Evolutionary conservation across 148 eudicot species (phyloP).

Genomic region (Cornus suecica): DNA sequence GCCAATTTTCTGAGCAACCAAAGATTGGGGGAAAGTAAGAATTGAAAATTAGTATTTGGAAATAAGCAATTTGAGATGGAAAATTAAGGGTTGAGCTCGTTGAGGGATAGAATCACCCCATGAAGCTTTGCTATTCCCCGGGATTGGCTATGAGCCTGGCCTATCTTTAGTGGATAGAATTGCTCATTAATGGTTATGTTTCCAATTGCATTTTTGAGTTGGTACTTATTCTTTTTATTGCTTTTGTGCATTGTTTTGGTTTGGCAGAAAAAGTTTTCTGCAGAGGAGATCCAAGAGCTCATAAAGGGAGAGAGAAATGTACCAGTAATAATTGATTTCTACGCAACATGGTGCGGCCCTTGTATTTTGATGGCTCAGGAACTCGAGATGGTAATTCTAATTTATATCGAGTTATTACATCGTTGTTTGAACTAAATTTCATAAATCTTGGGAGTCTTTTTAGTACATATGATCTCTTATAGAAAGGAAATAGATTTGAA

Average conservation of each 20-base stretch:
- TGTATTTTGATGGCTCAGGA: conserved; percentile 97
- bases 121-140: too few relatives aligned
- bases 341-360: conserved; percentile 98
- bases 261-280: conserved; percentile 78
- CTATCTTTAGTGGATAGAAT: too few relatives aligned
- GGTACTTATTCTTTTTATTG: background rate
- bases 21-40: background rate
- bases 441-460: too few relatives aligned
- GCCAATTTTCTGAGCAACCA: background rate
- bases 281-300: conserved; percentile 73
- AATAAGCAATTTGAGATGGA: too few relatives aligned
- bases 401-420: background rate
- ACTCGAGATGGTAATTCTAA: conserved; percentile 73
- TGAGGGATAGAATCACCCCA: too few relatives aligned
- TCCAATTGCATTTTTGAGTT: background rate
- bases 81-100: too few relatives aligned
- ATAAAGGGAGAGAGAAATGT: conserved; percentile 87
- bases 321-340: conserved; percentile 84
- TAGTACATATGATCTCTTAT: too few relatives aligned
- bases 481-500: too few relatives aligned
- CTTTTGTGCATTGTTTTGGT: conserved; percentile 14
- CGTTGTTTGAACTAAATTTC: background rate
- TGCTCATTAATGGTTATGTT: too few relatives aligned
- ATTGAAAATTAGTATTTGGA: too few relatives aligned
- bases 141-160: too few relatives aligned